These are phyloP conservation scores for Alternaria ethzedia DNA, from an alignment of 2,329 filamentous ascomycete species.

Conservation along the genomic window DNA sequence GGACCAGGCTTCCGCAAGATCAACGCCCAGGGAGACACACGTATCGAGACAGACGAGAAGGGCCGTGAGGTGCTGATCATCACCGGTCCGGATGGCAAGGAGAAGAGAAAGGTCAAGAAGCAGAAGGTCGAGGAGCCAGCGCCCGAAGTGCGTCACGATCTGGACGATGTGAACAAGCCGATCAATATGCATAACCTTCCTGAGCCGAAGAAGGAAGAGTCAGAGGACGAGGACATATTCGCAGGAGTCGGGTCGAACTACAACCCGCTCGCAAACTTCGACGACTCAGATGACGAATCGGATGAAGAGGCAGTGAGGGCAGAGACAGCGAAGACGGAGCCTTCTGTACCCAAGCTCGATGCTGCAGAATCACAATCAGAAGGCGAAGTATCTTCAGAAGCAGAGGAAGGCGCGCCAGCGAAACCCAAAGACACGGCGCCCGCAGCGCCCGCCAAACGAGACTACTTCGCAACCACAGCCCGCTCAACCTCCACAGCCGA, in stretches of 20 bases:
- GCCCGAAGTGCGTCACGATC: slow-evolving; percentile 50
- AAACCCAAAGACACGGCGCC: slow-evolving; percentile 1
- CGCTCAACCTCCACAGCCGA: slow-evolving; percentile 19
- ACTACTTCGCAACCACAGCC: slow-evolving; percentile 27
- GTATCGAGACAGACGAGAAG: slow-evolving; percentile 62
- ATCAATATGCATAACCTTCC: slow-evolving; percentile 50
- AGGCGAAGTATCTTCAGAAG: background rate
- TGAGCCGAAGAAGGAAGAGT: slow-evolving; percentile 48
- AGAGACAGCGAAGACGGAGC: background rate
- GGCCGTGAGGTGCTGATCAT: slow-evolving; percentile 65
- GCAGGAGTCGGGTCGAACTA: slow-evolving; percentile 65
- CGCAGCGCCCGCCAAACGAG: slow-evolving; percentile 21
- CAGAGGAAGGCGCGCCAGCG: slow-evolving; percentile 9
- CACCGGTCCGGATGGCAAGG: slow-evolving; percentile 64
- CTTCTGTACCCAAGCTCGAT: background rate
- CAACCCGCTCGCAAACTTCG: slow-evolving; percentile 63
- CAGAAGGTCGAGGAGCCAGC: slow-evolving; percentile 46
- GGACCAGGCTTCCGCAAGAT: slow-evolving; percentile 63
- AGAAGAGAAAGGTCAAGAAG: slow-evolving; percentile 67
- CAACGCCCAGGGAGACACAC: slow-evolving; percentile 56
- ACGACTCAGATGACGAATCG: slow-evolving; percentile 52
- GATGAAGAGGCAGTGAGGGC: slow-evolving; percentile 11
- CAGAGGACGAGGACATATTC: slow-evolving; percentile 67
- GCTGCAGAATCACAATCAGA: background rate
- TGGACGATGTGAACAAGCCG: slow-evolving; percentile 54